Conservation (phyloP, 495 filamentous ascomycete species). For the Neurospora hispaniola region DNA sequence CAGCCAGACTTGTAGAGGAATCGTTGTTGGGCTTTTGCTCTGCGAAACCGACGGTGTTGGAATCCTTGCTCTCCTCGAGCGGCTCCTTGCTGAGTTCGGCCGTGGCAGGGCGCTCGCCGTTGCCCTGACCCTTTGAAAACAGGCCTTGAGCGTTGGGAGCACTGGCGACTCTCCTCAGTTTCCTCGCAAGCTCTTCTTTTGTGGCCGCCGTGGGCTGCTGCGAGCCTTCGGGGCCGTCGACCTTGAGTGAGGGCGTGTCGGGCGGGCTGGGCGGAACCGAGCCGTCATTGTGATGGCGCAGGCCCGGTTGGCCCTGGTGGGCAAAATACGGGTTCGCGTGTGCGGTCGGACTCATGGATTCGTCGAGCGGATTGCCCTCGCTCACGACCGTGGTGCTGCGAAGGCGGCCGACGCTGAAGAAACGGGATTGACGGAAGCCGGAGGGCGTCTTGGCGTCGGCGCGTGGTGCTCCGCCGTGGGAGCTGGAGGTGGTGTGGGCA, state of each 20-base stretch:
- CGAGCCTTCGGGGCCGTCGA: constrained; percentile 53
- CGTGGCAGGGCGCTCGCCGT: constrained; percentile 61
- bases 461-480: constrained; percentile 9
- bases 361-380: constrained; percentile 84
- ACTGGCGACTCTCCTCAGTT: constrained; percentile 85
- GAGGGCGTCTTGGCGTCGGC: constrained; percentile 46
- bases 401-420: constrained; percentile 68
- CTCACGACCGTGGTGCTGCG: constrained; percentile 83
- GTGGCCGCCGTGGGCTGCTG: constrained; percentile 65
- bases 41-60: constrained; percentile 45
- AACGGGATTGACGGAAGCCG: constrained; percentile 66
- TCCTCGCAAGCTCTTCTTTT: constrained; percentile 88
- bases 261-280: constrained; percentile 96
- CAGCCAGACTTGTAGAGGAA: constrained; percentile 7
- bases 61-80: constrained; percentile 45
- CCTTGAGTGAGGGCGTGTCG: constrained; percentile 71
- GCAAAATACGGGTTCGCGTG: constrained; percentile 96
- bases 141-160: constrained; percentile 95
- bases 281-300: constrained; percentile 89
- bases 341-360: constrained; percentile 81
- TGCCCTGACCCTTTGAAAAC: constrained; percentile 54
- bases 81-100: constrained; percentile 74
- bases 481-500: constrained; percentile 25
- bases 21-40: constrained; percentile 25
- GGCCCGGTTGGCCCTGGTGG: constrained; percentile 85